phyloP scores from a whole-genome alignment of 805 yeast species.

The Soucietia sequanensis region DNA sequence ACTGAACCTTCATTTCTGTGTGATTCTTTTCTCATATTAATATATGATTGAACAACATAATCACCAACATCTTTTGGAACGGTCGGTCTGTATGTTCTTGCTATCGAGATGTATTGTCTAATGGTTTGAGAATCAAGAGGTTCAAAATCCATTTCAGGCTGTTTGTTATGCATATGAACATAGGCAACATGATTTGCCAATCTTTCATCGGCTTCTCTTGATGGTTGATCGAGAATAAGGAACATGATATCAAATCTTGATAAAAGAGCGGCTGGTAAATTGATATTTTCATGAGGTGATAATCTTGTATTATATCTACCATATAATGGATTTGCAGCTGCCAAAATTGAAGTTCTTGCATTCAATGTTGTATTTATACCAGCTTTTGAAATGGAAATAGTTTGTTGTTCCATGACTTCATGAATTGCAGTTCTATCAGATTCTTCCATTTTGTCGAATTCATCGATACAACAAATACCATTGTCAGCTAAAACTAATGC shows the following conservation, averaged over 20 bases:
- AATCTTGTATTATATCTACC: slow-evolving; percentile 90
- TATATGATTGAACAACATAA: slow-evolving; percentile 81
- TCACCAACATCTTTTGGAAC: slow-evolving; percentile 83
- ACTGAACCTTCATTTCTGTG: slow-evolving; percentile 73
- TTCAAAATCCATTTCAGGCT: slow-evolving; percentile 72
- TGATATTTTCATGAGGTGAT: slow-evolving; percentile 93
- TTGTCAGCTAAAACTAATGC: slow-evolving; percentile 98
- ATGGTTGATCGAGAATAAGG: slow-evolving; percentile 81
- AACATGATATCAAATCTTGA: slow-evolving; percentile 93
- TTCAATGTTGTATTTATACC: slow-evolving; percentile 97
- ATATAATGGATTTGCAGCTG: slow-evolving; percentile 97
- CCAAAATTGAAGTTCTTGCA: slow-evolving; percentile 93
- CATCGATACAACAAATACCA: slow-evolving; percentile 98
- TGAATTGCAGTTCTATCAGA: slow-evolving; percentile 97
- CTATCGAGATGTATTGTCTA: slow-evolving; percentile 84
- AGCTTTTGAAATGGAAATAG: slow-evolving; percentile 97
- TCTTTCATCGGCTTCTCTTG: slow-evolving; percentile 74
- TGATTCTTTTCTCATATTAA: slow-evolving; percentile 89
- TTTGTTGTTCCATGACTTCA: slow-evolving; percentile 99
- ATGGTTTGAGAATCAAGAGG: slow-evolving; percentile 79
- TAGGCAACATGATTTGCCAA: slow-evolving; percentile 92
- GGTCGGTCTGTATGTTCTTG: slow-evolving; percentile 81
- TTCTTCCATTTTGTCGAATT: slow-evolving; percentile 96
- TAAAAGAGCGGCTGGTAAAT: slow-evolving; percentile 91
- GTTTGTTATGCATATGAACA: slow-evolving; percentile 90